A percentile compares a stretch with the other conserved stretches of the same genome.
phyloP scores from a whole-genome alignment of 768 basidiomycete genomes.

The Pulveroboletus sp. region DNA sequence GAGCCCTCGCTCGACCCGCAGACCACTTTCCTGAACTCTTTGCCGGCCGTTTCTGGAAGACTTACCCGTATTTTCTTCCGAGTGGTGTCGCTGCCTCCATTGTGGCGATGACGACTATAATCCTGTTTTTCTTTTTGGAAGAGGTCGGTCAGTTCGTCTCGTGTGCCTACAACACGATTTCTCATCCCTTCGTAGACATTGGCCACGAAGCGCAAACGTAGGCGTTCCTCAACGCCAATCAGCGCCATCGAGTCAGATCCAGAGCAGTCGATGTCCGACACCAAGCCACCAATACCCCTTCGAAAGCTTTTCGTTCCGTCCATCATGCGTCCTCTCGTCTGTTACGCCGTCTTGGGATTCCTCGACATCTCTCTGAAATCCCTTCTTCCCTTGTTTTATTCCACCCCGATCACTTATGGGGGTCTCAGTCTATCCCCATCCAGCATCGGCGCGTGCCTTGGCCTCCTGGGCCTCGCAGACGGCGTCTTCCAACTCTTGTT shows the following conservation, averaged over 20 bases:
- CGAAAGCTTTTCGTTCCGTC: constrained; percentile 33
- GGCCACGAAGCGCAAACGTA: constrained; percentile 2
- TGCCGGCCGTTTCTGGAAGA: constrained; percentile 41
- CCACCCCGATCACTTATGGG: constrained; percentile 36
- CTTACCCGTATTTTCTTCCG: constrained; percentile 60
- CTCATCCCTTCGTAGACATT: constrained; percentile 13
- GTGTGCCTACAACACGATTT: neutral
- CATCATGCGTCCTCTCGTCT: constrained; percentile 31
- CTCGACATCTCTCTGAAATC: constrained; percentile 37
- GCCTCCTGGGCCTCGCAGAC: constrained; percentile 33
- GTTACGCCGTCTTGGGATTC: constrained; percentile 32
- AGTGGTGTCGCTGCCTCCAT: constrained; percentile 56
- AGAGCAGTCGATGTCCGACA: constrained; percentile 1
- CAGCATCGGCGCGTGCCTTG: constrained; percentile 36
- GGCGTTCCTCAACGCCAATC: neutral
- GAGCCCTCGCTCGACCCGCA: constrained; percentile 48
- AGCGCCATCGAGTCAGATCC: neutral
- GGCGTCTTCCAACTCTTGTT: constrained; percentile 36
- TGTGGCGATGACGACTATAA: constrained; percentile 40
- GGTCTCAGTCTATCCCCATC: constrained; percentile 36
- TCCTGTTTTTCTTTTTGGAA: constrained; percentile 44
- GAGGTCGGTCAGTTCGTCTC: constrained; percentile 36
- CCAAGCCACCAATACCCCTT: constrained; percentile 38
- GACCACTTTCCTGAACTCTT: constrained; percentile 49
- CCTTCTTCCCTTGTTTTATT: constrained; percentile 37